Conservation (phyloP, 352 stramenopile genomes). For the Elongisporangium senticosum region DNA sequence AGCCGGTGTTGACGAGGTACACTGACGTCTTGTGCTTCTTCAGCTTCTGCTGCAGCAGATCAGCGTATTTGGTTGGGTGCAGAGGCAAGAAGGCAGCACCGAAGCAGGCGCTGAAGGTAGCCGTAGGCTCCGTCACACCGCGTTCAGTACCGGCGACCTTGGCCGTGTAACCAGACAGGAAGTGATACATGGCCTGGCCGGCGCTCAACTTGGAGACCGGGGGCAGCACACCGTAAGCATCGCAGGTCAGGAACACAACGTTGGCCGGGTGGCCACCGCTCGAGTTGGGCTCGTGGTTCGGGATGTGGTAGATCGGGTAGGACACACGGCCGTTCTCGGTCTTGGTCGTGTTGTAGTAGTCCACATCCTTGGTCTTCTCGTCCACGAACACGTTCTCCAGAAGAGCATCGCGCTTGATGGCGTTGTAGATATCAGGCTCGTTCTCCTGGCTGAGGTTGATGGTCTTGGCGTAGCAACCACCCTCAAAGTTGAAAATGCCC, state of each 20-base stretch:
- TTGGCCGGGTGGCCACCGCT: slow-evolving; percentile 94
- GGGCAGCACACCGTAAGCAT: slow-evolving; percentile 97
- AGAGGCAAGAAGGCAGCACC: slow-evolving; percentile 96
- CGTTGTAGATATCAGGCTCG: slow-evolving; percentile 97
- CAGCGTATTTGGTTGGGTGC: slow-evolving; percentile 96
- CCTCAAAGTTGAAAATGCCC: slow-evolving; percentile 99
- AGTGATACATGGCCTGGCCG: slow-evolving; percentile 98
- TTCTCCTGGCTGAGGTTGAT: slow-evolving; percentile 95
- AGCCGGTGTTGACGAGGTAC: slow-evolving; percentile 98
- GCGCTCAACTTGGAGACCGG: slow-evolving; percentile 93
- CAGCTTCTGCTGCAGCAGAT: slow-evolving; percentile 96
- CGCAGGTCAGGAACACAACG: slow-evolving; percentile 97
- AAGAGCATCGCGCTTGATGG: slow-evolving; percentile 96
- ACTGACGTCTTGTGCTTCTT: slow-evolving; percentile 91
- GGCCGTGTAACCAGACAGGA: slow-evolving; percentile 97
- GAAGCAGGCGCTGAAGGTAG: slow-evolving; percentile 97
- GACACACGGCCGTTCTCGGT: slow-evolving; percentile 98
- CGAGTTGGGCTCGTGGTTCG: slow-evolving; percentile 86
- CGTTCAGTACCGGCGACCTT: slow-evolving; percentile 98
- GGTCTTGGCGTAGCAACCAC: slow-evolving; percentile 99
- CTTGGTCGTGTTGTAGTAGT: slow-evolving; percentile 96
- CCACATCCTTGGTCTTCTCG: slow-evolving; percentile 63
- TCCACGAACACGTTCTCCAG: slow-evolving; percentile 95
- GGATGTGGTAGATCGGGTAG: slow-evolving; percentile 99
- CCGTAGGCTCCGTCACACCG: slow-evolving; percentile 93